Conservation (phyloP, 1,284 basidiomycete species). For the Wolfiporia cocos region DNA sequence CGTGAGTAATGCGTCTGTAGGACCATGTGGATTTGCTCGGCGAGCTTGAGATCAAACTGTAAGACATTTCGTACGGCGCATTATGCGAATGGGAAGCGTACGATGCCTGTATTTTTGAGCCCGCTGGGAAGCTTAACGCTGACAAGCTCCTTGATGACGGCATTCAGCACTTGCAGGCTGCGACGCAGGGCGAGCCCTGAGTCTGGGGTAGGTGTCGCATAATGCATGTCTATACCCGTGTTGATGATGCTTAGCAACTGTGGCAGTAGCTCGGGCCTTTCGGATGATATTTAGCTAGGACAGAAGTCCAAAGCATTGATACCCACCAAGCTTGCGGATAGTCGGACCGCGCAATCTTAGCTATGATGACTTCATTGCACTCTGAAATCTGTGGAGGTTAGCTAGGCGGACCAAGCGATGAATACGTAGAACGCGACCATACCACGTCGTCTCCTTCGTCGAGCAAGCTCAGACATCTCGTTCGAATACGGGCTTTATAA, state of each 20-base stretch:
- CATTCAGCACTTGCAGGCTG: slow-evolving; percentile 55
- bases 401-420: not conserved
- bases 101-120: slow-evolving; percentile 49
- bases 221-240: slow-evolving; percentile 42
- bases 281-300: not conserved
- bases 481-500: slow-evolving; percentile 51
- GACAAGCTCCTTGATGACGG: slow-evolving; percentile 62
- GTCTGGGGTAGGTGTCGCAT: slow-evolving; percentile 34
- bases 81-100: slow-evolving; percentile 40
- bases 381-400: slow-evolving; percentile 51
- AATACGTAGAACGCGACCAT: slow-evolving; percentile 7
- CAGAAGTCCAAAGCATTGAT: slow-evolving; percentile 4
- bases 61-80: not conserved
- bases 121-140: slow-evolving; percentile 62
- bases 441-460: slow-evolving; percentile 73
- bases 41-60: slow-evolving; percentile 38
- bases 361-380: slow-evolving; percentile 64
- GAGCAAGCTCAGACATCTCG: slow-evolving; percentile 54
- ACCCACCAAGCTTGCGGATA: slow-evolving; percentile 62
- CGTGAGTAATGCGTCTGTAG: slow-evolving; percentile 56
- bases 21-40: slow-evolving; percentile 41
- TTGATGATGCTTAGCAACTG: slow-evolving; percentile 54
- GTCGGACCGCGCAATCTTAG: slow-evolving; percentile 68
- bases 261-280: slow-evolving; percentile 57
- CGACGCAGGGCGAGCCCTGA: slow-evolving; percentile 52